Percentiles rank a stretch among this genome's conserved stretches.
These are phyloP conservation scores for Nemania sp. DNA, from an alignment of 2,329 filamentous ascomycete genomes.

Conservation along the genomic window DNA sequence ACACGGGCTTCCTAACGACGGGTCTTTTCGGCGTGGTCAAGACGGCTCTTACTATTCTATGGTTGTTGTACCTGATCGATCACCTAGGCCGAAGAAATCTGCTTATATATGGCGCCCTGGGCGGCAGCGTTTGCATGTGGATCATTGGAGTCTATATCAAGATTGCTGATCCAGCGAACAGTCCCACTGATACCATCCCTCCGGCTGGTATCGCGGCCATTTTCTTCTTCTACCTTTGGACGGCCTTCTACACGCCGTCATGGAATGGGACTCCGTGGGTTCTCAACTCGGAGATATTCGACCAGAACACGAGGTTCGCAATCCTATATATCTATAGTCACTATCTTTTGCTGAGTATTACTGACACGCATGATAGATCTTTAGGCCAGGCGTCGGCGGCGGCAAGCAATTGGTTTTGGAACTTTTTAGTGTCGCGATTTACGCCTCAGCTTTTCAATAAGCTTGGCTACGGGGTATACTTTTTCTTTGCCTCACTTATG, in stretches of 20 bases:
- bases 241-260: slow-evolving; percentile 69
- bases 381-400: slow-evolving; percentile 74
- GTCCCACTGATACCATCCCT: slow-evolving; percentile 38
- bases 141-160: slow-evolving; percentile 65
- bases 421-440: slow-evolving; percentile 70
- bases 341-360: neutral
- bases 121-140: slow-evolving; percentile 67
- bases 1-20: slow-evolving; percentile 62
- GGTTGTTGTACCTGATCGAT: slow-evolving; percentile 66
- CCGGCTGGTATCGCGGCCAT: slow-evolving; percentile 60
- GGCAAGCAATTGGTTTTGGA: slow-evolving; percentile 73
- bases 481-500: slow-evolving; percentile 70
- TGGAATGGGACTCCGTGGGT: slow-evolving; percentile 81
- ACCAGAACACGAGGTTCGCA: slow-evolving; percentile 61
- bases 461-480: slow-evolving; percentile 67
- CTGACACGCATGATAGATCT: slow-evolving; percentile 42
- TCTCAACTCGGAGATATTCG: slow-evolving; percentile 75
- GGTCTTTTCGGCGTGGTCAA: slow-evolving; percentile 69
- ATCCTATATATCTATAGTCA: neutral
- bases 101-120: slow-evolving; percentile 59
- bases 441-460: slow-evolving; percentile 66
- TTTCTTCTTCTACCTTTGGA: slow-evolving; percentile 77
- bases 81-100: slow-evolving; percentile 61
- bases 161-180: slow-evolving; percentile 45
- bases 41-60: slow-evolving; percentile 63